A percentile compares a stretch with the other conserved stretches of the same genome.
Evolutionary conservation across 2,329 filamentous ascomycete species (phyloP).

Genomic region (Plectosphaerella cucumerina): DNA sequence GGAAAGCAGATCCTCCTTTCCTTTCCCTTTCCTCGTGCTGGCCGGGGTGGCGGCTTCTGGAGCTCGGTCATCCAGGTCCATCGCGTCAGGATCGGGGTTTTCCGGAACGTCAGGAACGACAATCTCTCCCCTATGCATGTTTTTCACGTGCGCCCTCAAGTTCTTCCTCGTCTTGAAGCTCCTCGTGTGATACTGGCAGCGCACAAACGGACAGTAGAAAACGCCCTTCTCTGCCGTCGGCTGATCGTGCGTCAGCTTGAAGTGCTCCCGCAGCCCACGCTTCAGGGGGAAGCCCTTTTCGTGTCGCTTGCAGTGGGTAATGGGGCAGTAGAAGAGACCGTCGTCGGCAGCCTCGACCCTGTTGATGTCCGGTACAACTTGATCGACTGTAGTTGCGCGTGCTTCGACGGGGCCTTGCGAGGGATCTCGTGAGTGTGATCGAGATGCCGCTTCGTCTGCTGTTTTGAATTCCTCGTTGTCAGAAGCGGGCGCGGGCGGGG

Average conservation of each 20-base stretch:
- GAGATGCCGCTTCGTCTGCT: slow-evolving; percentile 16
- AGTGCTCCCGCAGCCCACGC: slow-evolving; percentile 2
- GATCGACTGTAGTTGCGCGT: too few species aligned
- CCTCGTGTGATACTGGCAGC: slow-evolving; percentile 1
- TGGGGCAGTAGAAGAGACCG: slow-evolving; percentile 30
- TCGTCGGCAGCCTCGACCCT: slow-evolving; percentile 21
- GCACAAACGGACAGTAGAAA: slow-evolving; percentile 1
- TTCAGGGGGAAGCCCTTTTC: slow-evolving; percentile 25
- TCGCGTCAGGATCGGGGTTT: slow-evolving; percentile 19
- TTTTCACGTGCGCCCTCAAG: slow-evolving; percentile 31
- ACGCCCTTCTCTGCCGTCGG: background rate
- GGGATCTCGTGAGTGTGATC: too few species aligned
- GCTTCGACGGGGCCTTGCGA: too few species aligned
- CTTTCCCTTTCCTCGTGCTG: background rate
- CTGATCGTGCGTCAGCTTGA: slow-evolving; percentile 1
- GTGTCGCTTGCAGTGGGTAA: slow-evolving; percentile 30
- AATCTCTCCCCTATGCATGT: slow-evolving; percentile 31
- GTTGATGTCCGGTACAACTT: background rate
- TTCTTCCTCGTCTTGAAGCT: slow-evolving; percentile 17
- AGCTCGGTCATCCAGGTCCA: background rate
- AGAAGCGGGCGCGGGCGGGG: slow-evolving; percentile 5
- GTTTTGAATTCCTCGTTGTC: slow-evolving; percentile 12
- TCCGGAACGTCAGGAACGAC: slow-evolving; percentile 22
- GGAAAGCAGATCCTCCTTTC: background rate
- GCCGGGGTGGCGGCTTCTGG: too few species aligned